These are phyloP conservation scores for Diaporthe longicolla DNA, from an alignment of 2,329 filamentous ascomycete species.

Conservation along the genomic window DNA sequence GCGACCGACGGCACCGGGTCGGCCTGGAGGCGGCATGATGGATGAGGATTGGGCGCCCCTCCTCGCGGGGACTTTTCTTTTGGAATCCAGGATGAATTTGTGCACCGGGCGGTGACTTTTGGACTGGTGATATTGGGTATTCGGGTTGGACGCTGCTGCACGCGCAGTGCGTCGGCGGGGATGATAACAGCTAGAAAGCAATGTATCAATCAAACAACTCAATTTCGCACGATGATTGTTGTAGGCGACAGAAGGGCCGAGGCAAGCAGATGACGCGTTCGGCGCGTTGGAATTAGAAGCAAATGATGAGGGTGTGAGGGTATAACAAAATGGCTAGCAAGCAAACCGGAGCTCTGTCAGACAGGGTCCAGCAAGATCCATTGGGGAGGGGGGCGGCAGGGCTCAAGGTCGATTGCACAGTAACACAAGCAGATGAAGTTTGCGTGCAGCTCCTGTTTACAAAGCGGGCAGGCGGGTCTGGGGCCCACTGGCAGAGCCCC, in stretches of 20 bases:
- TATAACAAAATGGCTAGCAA: conserved; percentile 23
- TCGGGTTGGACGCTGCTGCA: conserved; percentile 10
- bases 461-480: conserved; percentile 35
- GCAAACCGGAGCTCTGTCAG: conserved; percentile 26
- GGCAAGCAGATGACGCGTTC: conserved; percentile 6
- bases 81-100: conserved; percentile 41
- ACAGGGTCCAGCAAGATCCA: conserved; percentile 19
- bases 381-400: not conserved
- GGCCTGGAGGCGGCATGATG: conserved; percentile 45
- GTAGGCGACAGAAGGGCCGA: conserved; percentile 1
- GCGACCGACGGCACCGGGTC: conserved; percentile 46
- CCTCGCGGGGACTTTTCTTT: conserved; percentile 48
- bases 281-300: conserved; percentile 20
- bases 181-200: not conserved
- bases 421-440: conserved; percentile 28
- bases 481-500: conserved; percentile 8
- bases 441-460: conserved; percentile 34
- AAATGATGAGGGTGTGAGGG: conserved; percentile 24
- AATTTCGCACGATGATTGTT: not conserved
- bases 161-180: not conserved
- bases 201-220: conserved; percentile 8
- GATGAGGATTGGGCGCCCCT: conserved; percentile 49
- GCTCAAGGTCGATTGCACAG: not conserved
- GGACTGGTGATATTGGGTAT: not conserved
- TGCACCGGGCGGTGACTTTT: conserved; percentile 2